Percentiles rank a stretch among this genome's conserved stretches.
Conservation (phyloP, 352 stramenopile genomes). For the Globisporangium cystogenes region DNA sequence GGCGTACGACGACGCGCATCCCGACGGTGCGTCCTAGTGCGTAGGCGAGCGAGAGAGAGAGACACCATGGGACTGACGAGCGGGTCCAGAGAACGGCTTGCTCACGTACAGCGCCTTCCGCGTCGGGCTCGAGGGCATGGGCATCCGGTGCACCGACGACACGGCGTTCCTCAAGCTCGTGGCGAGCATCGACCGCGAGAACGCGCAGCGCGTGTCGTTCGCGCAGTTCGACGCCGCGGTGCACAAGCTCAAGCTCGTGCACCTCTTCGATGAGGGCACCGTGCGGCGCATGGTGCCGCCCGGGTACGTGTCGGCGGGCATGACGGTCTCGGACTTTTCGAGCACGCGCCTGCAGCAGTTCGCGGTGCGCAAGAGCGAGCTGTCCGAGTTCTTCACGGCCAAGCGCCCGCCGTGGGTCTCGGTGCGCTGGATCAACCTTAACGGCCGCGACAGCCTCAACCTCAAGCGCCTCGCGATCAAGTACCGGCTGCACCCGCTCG, state of each 20-base stretch:
- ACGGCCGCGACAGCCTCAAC: slow-evolving; percentile 71
- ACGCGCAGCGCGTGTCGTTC: slow-evolving; percentile 42
- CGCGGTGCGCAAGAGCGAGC: slow-evolving; percentile 31
- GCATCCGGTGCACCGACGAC: slow-evolving; percentile 68
- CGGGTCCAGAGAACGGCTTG: slow-evolving; percentile 21
- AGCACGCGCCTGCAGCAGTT: slow-evolving; percentile 68
- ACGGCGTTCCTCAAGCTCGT: slow-evolving; percentile 68
- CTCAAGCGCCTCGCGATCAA: slow-evolving; percentile 87
- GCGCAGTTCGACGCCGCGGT: slow-evolving; percentile 76
- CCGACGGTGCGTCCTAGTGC: slow-evolving; percentile 36
- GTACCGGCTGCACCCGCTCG: slow-evolving; percentile 79
- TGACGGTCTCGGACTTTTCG: slow-evolving; percentile 81
- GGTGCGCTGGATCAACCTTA: slow-evolving; percentile 85
- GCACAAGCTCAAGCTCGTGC: slow-evolving; percentile 84
- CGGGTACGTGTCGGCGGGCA: slow-evolving; percentile 43
- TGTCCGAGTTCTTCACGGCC: slow-evolving; percentile 72
- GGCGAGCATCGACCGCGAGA: slow-evolving; percentile 52
- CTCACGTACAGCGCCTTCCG: slow-evolving; percentile 57
- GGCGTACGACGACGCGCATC: slow-evolving; percentile 61
- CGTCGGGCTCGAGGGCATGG: slow-evolving; percentile 51
- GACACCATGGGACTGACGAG: background rate
- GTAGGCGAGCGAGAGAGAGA: too few species aligned
- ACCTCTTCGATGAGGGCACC: slow-evolving; percentile 75
- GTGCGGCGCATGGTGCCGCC: slow-evolving; percentile 47
- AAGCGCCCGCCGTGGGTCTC: slow-evolving; percentile 74